A percentile compares a stretch with the other conserved stretches of the same genome.
phyloP scores from a whole-genome alignment of 768 basidiomycete genomes.

The Serendipita sp. region DNA sequence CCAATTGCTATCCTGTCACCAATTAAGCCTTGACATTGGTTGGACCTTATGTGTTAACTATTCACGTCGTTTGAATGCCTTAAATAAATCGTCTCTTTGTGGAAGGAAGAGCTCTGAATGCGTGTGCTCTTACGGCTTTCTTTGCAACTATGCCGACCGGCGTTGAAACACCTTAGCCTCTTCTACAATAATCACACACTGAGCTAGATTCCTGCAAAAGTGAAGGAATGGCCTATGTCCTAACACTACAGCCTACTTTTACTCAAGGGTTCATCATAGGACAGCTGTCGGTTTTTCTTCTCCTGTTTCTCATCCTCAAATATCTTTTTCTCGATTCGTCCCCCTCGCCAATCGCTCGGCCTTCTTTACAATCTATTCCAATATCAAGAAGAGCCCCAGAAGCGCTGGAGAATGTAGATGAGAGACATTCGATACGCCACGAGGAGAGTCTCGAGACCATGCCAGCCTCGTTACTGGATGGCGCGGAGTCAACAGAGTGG shows the following conservation, averaged over 20 bases:
- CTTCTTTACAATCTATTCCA: constrained; percentile 18
- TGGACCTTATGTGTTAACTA: too few relatives aligned
- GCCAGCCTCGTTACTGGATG: constrained; percentile 8
- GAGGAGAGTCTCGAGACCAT: not conserved
- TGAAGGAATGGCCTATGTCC: constrained; percentile 28
- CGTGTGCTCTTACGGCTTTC: not conserved
- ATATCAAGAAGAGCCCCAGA: constrained; percentile 9
- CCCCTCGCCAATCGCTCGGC: constrained; percentile 9
- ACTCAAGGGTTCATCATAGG: constrained; percentile 90
- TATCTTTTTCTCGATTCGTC: constrained; percentile 84
- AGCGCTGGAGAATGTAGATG: not conserved
- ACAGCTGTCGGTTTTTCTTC: constrained; percentile 70
- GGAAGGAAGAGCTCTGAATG: not conserved
- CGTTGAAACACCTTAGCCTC: not conserved
- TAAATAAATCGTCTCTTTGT: not conserved
- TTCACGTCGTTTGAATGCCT: too few relatives aligned
- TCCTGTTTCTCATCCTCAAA: constrained; percentile 69
- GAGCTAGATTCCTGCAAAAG: too few relatives aligned
- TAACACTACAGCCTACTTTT: constrained; percentile 75
- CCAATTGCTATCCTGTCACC: too few relatives aligned
- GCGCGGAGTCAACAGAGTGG: constrained; percentile 76
- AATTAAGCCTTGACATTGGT: too few relatives aligned
- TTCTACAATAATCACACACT: not conserved
- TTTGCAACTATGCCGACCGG: not conserved
- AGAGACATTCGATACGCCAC: not conserved